Evolutionary conservation across 352 stramenopile species (phyloP).

Genomic region (Sclerospora graminicola): DNA sequence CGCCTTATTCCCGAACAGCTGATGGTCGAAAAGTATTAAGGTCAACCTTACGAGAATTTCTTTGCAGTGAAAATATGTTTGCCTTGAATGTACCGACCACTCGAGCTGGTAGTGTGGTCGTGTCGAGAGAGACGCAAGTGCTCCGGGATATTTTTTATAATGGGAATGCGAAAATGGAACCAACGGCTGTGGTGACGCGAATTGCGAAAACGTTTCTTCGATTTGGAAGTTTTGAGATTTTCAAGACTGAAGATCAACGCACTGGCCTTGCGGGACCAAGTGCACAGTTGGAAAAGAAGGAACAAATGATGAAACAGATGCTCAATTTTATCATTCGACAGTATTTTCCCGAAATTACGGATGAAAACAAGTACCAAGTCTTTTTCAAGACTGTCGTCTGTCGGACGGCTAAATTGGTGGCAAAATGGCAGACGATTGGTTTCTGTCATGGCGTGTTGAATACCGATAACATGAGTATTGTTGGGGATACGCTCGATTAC

Average conservation of each 20-base stretch:
- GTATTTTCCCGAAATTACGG: constrained; percentile 45
- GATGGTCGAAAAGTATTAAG: constrained; percentile 90
- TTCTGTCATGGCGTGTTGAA: constrained; percentile 91
- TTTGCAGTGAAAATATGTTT: constrained; percentile 95
- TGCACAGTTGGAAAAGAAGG: constrained; percentile 49
- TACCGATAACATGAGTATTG: constrained; percentile 89
- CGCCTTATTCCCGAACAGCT: constrained; percentile 90
- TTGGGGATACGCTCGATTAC: constrained; percentile 89
- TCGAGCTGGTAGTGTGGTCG: constrained; percentile 70
- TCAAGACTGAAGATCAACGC: constrained; percentile 64
- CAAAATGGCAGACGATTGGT: constrained; percentile 75
- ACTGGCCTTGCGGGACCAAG: constrained; percentile 64
- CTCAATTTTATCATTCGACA: constrained; percentile 70
- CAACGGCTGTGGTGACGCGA: constrained; percentile 74
- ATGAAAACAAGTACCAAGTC: constrained; percentile 18
- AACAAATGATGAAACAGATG: constrained; percentile 60
- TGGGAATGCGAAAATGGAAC: constrained; percentile 74
- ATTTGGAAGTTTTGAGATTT: constrained; percentile 95
- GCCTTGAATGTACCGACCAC: constrained; percentile 91
- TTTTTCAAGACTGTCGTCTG: constrained; percentile 61
- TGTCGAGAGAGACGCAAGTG: constrained; percentile 62
- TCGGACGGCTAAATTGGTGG: constrained; percentile 72
- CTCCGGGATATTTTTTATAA: constrained; percentile 86
- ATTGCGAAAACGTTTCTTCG: constrained; percentile 90
- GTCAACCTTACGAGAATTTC: constrained; percentile 94